Base-by-base conservation (phyloP, 306 rosid species). In the Sicyos edulis region DNA sequence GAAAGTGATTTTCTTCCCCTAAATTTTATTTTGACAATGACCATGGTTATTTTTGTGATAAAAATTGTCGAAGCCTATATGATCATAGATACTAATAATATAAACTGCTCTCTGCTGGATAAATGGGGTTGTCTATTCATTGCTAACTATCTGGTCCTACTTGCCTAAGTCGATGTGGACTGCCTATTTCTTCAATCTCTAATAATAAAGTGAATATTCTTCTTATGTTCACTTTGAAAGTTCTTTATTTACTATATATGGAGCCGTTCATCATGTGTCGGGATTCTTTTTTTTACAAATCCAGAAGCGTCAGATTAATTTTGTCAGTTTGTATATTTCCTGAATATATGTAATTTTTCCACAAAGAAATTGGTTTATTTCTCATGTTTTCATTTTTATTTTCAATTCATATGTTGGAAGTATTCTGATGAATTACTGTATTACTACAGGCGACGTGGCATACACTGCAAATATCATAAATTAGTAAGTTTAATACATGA, bases 401-500 rank as follows among this genome's bases (percentile, higher is more conserved):
- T 58, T 42, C 60, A 51, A 29, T 73, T 74, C 72, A 72, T 74
- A 73, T 54, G 53, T 74, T 44, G 34, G 65, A 79, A 75, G 58
- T 40, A 47, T 83, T 65, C 77, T 54, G 70, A 50, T 64, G 20
- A 37, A 26, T 74, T 26, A 53, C 80, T 80, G 54, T 67, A 16
- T 70, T 78, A 40, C 83, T 86, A 82, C 97, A 93, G 99, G 78
- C 89, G 89, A 53, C 76, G 49, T 10, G 96, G 98, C 24, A 75
- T 76, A 44, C 88, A 86, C 76, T 90, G 98, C 71, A 90, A 87
- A 86, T 93, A 59, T 82, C 98, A 93, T 76, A 90, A 86, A 87
- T 85, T 85, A 47, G 96, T 92, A 82, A 84, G 91, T 74, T n/a
- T n/a, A n/a, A 70, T 64, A 10, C 51, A 60, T 20, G 24, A 54